Percentiles rank a stretch among this genome's conserved stretches.
Conservation (phyloP, 2,329 filamentous ascomycete species). For the Aspergillus sp. region DNA sequence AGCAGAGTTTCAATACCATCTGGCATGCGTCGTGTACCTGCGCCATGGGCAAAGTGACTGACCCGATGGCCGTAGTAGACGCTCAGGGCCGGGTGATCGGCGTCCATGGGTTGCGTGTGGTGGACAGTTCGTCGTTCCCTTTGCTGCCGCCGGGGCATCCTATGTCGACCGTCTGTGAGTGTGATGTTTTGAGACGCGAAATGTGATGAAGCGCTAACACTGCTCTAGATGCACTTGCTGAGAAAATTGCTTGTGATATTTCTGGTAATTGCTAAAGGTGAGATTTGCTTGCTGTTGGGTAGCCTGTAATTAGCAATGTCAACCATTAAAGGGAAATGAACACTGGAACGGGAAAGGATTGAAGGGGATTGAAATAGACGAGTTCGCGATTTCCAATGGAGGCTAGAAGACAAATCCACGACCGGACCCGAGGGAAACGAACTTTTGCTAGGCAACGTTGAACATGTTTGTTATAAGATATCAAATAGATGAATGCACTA, state of each 20-base stretch:
- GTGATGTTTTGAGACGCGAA: neutral
- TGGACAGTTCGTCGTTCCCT: slow-evolving; percentile 4
- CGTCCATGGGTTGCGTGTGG: slow-evolving; percentile 3
- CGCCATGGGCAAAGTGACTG: neutral
- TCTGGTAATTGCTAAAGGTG: neutral
- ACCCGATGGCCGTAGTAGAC: slow-evolving; percentile 4
- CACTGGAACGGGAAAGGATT: too few relatives aligned
- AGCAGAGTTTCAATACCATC: neutral
- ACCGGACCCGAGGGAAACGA: too few relatives aligned
- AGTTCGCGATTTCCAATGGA: too few relatives aligned
- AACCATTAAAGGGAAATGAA: too few relatives aligned
- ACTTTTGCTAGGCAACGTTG: too few relatives aligned
- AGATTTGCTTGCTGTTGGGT: too few relatives aligned
- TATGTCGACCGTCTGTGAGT: neutral
- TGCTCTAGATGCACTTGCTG: slow-evolving; percentile 8
- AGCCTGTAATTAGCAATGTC: too few relatives aligned
- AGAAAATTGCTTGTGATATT: slow-evolving; percentile 14
- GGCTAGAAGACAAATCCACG: too few relatives aligned
- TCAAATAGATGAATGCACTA: too few relatives aligned
- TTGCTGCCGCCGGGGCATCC: slow-evolving; percentile 5
- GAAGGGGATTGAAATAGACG: too few relatives aligned
- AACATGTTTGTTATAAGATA: too few relatives aligned
- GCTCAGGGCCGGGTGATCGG: slow-evolving; percentile 1
- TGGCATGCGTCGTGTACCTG: slow-evolving; percentile 6
- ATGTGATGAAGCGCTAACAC: neutral